Evolutionary conservation across 2,329 filamentous ascomycete genomes (phyloP).

Genomic region (Dothistroma pini): DNA sequence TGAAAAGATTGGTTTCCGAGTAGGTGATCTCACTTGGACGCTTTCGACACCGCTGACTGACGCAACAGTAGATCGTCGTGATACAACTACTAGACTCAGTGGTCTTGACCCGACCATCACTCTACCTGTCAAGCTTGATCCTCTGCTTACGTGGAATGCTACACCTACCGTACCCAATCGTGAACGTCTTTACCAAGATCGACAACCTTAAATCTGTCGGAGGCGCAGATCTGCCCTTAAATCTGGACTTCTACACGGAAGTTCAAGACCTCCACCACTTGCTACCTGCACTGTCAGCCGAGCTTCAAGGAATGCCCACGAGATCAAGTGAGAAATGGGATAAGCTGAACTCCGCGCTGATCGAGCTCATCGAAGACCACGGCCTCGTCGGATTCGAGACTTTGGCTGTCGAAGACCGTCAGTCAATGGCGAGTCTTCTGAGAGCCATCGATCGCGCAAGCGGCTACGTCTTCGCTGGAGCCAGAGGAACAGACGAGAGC

Average conservation of each 20-base stretch:
- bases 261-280: conserved; percentile 89
- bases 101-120: conserved; percentile 84
- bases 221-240: conserved; percentile 86
- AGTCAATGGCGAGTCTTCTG: conserved; percentile 90
- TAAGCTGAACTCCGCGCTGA: conserved; percentile 79
- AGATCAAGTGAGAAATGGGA: conserved; percentile 62
- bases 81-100: conserved; percentile 93
- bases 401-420: conserved; percentile 92
- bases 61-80: conserved; percentile 68
- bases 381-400: conserved; percentile 89
- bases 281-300: conserved; percentile 72
- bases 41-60: conserved; percentile 37
- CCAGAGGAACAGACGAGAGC: conserved; percentile 82
- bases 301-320: conserved; percentile 53
- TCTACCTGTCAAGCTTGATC: conserved; percentile 92
- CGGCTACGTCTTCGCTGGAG: conserved; percentile 87
- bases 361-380: conserved; percentile 83
- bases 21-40: conserved; percentile 44
- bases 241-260: conserved; percentile 95
- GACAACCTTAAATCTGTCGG: conserved; percentile 71
- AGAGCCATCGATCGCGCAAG: conserved; percentile 86
- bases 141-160: conserved; percentile 94
- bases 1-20: conserved; percentile 88
- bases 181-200: conserved; percentile 97
- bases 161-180: conserved; percentile 92